phyloP scores from a whole-genome alignment of 257 asterid species.

The Nicotiana noctiflora region DNA sequence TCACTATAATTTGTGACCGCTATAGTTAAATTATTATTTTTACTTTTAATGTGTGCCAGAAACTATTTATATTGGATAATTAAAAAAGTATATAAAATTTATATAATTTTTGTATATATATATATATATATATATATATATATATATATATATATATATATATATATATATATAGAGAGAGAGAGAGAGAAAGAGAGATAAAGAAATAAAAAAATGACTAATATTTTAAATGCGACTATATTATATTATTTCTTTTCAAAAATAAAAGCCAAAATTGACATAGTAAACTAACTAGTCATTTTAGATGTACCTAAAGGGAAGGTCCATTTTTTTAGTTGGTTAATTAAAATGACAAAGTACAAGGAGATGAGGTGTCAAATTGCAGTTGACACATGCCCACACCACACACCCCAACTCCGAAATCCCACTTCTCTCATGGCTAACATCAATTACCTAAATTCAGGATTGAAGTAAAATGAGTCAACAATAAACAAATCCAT shows the following conservation, averaged over 20 bases:
- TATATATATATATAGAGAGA: too few species aligned
- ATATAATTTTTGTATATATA: too few species aligned
- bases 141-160: too few species aligned
- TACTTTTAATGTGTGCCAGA: too few species aligned
- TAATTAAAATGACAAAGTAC: constrained; percentile 6
- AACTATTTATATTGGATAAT: too few species aligned
- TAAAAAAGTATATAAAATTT: too few species aligned
- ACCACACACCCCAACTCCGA: background rate
- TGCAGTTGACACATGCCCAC: constrained; percentile 37
- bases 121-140: too few species aligned
- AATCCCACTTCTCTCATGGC: background rate
- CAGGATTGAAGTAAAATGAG: background rate
- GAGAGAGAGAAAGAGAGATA: too few species aligned
- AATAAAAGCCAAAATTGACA: background rate
- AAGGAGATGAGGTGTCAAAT: constrained; percentile 45
- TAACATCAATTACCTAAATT: constrained; percentile 5
- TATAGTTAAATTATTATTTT: background rate
- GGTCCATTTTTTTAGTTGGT: constrained; percentile 6
- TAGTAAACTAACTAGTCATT: background rate
- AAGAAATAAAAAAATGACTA: too few species aligned
- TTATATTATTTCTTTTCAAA: too few species aligned
- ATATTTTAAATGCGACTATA: too few species aligned
- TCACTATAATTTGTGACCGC: background rate
- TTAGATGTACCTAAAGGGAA: background rate
- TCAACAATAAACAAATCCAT: background rate